These are phyloP conservation scores for Pascua guehoae DNA, from an alignment of 1,284 basidiomycete species.

Conservation along the genomic window DNA sequence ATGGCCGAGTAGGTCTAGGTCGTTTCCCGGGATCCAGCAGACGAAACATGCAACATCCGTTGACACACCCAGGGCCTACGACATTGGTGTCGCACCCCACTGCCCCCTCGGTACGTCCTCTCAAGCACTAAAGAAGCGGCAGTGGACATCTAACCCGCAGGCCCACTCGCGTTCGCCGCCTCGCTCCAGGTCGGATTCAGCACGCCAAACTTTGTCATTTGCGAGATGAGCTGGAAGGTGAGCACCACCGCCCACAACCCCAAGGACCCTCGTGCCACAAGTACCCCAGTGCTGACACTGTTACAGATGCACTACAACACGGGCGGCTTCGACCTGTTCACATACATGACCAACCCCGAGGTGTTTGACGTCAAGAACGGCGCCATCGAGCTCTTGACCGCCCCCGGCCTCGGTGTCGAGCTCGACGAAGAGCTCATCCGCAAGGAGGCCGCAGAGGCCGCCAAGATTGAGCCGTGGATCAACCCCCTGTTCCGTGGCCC, in stretches of 20 bases:
- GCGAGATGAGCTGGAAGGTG: slow-evolving; percentile 48
- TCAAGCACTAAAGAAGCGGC: neutral
- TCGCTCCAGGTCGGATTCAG: slow-evolving; percentile 48
- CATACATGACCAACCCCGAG: slow-evolving; percentile 55
- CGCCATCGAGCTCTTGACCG: slow-evolving; percentile 58
- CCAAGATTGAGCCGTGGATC: slow-evolving; percentile 51
- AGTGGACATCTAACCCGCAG: slow-evolving; percentile 24
- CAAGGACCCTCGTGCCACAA: too few relatives aligned
- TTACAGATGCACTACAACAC: slow-evolving; percentile 69
- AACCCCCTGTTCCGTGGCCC: slow-evolving; percentile 63
- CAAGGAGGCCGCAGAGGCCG: slow-evolving; percentile 51
- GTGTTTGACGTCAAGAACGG: slow-evolving; percentile 64
- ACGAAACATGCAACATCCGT: neutral
- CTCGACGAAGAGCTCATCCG: slow-evolving; percentile 65
- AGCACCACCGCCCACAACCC: too few relatives aligned
- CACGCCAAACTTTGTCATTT: slow-evolving; percentile 51
- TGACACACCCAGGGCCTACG: slow-evolving; percentile 37
- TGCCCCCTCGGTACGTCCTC: slow-evolving; percentile 41
- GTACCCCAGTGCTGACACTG: neutral
- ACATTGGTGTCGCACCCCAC: slow-evolving; percentile 51
- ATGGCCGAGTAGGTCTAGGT: slow-evolving; percentile 60
- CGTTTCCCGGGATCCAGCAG: too few relatives aligned
- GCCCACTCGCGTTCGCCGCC: slow-evolving; percentile 70
- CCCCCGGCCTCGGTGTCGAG: slow-evolving; percentile 65
- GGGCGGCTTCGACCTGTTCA: slow-evolving; percentile 63